Evolutionary conservation across 2,329 filamentous ascomycete species (phyloP), one percentile per base, ranked within the genome.

Genomic region (Emericellopsis cladophorae): DNA sequence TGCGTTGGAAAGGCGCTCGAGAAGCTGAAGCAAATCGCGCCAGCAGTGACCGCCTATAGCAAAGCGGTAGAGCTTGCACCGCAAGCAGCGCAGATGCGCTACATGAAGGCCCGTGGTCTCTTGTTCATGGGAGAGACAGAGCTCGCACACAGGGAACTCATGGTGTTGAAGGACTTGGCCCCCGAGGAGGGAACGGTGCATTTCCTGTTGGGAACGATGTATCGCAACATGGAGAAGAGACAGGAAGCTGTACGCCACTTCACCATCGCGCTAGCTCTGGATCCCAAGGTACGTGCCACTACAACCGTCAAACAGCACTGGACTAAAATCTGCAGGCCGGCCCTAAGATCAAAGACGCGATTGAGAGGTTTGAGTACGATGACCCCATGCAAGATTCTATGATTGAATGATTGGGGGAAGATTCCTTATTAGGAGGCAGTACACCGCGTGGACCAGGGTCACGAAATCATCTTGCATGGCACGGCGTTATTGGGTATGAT

Each of bases 161-260:
- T 88, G 59, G 74, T 89, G n/a, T 65, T 98, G 44, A 92, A 93
- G 55, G 86, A 94, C 50, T 71, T 94, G 46, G 89, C 88, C 5
- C 90, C 92, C 0, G 89, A 98, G 54, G 90, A 96, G 59, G 86
- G 90, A 5, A 94, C 89, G 53, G 89, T 98, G 31, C 92, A 95
- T 64, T 98, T 95, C 66, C 67, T 95, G 46, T 77, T 98, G 32
- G 93, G 89, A 16, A 85, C 86, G 56, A 72, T 88, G 46, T 87
- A 88, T 63, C 83, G 83, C 60, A 72, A 68, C 42, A 68, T 85
- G 52, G 79, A 78, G 50, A 76, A 86, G 52, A 84, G 79, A 58
- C 79, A 79, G 45, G 73, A 79, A 51, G 89, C 92, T n/a, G 84
- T 98, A 44, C 81, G 83, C 44, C 87, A 95, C 59, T 94, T 94